Percentiles rank a stretch among this genome's conserved stretches.
phyloP scores from a whole-genome alignment of 495 filamentous ascomycete species.

The Thermothielavioides terrestris region DNA sequence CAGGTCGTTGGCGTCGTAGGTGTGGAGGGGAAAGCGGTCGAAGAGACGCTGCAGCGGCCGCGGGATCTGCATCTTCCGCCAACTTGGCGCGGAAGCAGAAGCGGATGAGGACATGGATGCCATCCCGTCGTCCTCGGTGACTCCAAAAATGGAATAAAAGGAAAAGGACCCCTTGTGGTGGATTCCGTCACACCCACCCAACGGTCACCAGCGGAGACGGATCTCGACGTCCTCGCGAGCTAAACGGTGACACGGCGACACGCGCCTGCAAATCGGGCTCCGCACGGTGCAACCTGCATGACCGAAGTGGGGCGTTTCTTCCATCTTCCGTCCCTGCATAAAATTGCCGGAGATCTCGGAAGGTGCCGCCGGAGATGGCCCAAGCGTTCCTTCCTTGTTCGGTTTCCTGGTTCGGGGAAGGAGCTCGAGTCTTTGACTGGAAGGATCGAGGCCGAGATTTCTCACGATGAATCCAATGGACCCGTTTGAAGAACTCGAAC shows the following conservation, averaged over 20 bases:
- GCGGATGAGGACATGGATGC: constrained; percentile 1
- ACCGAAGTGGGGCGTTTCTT: not conserved
- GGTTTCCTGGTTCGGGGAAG: not conserved
- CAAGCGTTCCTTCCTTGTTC: not conserved
- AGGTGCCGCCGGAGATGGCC: constrained; percentile 1
- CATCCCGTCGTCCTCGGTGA: too few relatives aligned
- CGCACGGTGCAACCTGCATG: not conserved
- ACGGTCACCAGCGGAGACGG: too few relatives aligned
- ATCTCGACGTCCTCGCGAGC: too few relatives aligned
- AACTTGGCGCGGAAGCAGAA: not conserved
- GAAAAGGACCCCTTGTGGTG: not conserved
- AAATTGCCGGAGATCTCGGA: constrained; percentile 9
- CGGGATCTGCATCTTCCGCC: constrained; percentile 54
- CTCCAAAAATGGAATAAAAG: not conserved
- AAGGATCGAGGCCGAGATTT: not conserved
- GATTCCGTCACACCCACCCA: not conserved
- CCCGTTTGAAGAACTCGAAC: too few relatives aligned
- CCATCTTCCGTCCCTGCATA: constrained; percentile 5
- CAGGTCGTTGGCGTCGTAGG: constrained; percentile 69
- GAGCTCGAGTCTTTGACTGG: not conserved
- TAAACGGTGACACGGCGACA: not conserved
- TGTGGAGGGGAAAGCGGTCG: constrained; percentile 68
- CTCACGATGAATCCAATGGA: not conserved
- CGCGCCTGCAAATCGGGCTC: not conserved
- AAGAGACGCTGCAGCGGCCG: constrained; percentile 72